A percentile compares a stretch with the other conserved stretches of the same genome.
These are phyloP conservation scores for Lasiosphaeris hirsuta DNA, from an alignment of 495 filamentous ascomycete species.

Conservation along the genomic window DNA sequence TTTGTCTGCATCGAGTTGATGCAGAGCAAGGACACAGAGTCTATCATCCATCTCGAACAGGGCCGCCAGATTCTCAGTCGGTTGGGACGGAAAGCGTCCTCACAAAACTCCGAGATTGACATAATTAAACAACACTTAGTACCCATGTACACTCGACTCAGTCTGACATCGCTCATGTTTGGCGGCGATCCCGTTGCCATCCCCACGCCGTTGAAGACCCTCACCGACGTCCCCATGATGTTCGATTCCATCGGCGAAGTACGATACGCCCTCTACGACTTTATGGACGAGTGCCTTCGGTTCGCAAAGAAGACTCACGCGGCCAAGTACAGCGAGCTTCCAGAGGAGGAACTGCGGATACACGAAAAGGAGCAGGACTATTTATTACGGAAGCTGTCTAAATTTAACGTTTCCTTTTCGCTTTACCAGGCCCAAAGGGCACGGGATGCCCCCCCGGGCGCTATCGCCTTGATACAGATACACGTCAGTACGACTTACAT, in stretches of 20 bases:
- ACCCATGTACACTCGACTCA: constrained; percentile 42
- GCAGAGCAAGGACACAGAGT: constrained; percentile 45
- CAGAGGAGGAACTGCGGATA: constrained; percentile 22
- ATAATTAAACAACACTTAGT: constrained; percentile 40
- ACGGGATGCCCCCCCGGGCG: constrained; percentile 20
- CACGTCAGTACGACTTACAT: constrained; percentile 30
- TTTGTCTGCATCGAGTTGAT: constrained; percentile 59
- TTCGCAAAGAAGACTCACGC: constrained; percentile 28
- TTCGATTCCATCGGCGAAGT: constrained; percentile 31
- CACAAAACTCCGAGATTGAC: constrained; percentile 25
- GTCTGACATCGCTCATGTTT: constrained; percentile 38
- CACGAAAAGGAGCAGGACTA: constrained; percentile 31
- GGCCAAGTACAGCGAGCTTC: constrained; percentile 21
- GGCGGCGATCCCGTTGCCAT: constrained; percentile 27
- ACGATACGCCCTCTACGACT: constrained; percentile 33
- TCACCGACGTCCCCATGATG: constrained; percentile 28
- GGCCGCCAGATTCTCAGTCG: constrained; percentile 37
- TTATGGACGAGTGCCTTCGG: constrained; percentile 33
- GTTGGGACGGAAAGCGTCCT: constrained; percentile 26
- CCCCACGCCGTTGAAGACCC: constrained; percentile 27
- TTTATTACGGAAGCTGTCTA: constrained; percentile 28
- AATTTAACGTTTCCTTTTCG: constrained; percentile 33
- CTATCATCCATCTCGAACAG: constrained; percentile 41
- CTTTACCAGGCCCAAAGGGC: constrained; percentile 25
- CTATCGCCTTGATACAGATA: constrained; percentile 30